A percentile compares a stretch with the other conserved stretches of the same genome.
phyloP scores from a whole-genome alignment of 768 basidiomycete genomes.

The Daedaleopsis nitida region DNA sequence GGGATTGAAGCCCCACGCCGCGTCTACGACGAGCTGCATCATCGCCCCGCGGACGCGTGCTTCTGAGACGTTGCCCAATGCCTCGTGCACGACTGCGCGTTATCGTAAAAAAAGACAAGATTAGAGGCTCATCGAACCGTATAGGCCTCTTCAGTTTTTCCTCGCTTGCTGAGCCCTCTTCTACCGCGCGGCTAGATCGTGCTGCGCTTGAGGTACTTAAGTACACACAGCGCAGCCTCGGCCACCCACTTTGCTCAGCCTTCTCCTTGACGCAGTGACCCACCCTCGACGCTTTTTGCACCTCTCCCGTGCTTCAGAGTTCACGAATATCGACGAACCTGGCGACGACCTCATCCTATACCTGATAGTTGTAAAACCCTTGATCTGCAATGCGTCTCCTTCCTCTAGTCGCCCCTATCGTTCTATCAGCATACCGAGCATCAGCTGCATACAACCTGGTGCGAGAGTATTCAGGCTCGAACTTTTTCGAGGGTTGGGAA shows the following conservation, averaged over 20 bases:
- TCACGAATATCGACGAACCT: not conserved
- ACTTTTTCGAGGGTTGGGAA: slow-evolving; percentile 48
- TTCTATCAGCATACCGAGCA: not conserved
- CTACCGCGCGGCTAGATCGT: slow-evolving; percentile 1
- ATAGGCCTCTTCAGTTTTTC: not conserved
- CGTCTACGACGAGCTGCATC: not conserved
- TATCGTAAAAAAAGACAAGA: not conserved
- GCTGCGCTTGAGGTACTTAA: not conserved
- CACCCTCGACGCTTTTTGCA: not conserved
- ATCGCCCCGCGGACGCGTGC: not conserved
- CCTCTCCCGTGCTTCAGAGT: not conserved
- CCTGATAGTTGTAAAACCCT: not conserved
- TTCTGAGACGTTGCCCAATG: not conserved
- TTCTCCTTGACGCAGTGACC: not conserved
- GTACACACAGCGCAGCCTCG: not conserved
- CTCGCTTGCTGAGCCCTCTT: not conserved
- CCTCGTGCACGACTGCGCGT: not conserved
- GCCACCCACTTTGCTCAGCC: not conserved
- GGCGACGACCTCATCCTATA: not conserved
- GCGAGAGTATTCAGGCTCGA: slow-evolving; percentile 38
- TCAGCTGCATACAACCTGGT: slow-evolving; percentile 35
- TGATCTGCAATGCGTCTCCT: not conserved
- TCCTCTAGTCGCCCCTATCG: no score
- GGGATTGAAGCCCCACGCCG: no score
- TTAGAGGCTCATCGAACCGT: no score